Evolutionary conservation across 345 rosid genomes (phyloP).

Genomic region (Cardamine occulta): DNA sequence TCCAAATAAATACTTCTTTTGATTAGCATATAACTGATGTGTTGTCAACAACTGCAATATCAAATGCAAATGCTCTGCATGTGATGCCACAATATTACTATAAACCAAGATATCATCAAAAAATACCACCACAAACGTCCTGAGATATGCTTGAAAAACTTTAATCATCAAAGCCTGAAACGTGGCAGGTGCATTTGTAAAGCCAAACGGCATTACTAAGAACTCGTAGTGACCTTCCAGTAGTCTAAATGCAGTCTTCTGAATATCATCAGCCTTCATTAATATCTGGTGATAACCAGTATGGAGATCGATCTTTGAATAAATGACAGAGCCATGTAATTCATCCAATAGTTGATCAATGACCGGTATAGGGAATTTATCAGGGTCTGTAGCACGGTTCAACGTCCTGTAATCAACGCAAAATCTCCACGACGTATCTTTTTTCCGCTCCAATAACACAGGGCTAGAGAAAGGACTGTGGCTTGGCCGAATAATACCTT

Average conservation of each 20-base stretch:
- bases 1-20: not conserved
- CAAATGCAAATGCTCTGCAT: not conserved
- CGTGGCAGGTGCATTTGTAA: not conserved
- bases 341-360: not conserved
- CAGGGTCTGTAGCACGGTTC: not conserved
- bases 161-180: not conserved
- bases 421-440: too few relatives aligned
- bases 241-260: not conserved
- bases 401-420: not conserved
- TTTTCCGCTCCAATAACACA: too few relatives aligned
- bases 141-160: not conserved
- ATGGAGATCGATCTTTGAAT: not conserved
- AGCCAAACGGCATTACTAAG: not conserved
- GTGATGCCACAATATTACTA: accelerated
- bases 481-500: too few relatives aligned
- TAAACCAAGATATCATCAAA: not conserved
- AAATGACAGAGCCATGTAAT: not conserved
- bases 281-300: not conserved
- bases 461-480: too few relatives aligned
- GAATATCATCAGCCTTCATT: not conserved
- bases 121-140: not conserved
- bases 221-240: not conserved
- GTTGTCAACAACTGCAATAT: not conserved
- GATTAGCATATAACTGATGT: not conserved
- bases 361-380: not conserved